A percentile compares a stretch with the other conserved stretches of the same genome.
Conservation (phyloP, 2,329 filamentous ascomycete genomes). For the Venturia oleaginea region DNA sequence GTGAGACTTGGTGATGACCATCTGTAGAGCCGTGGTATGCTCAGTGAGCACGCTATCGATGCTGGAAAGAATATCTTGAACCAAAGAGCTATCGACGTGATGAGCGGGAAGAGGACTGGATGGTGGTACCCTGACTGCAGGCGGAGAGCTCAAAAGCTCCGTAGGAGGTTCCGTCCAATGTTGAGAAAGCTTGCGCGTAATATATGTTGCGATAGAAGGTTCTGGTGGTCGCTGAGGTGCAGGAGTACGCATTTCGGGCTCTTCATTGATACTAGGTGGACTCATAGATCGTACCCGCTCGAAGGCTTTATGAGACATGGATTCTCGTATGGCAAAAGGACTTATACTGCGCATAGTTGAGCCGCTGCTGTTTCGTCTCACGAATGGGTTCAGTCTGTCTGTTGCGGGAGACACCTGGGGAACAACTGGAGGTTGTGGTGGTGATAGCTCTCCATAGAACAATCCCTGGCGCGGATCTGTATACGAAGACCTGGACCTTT, state of each 20-base stretch:
- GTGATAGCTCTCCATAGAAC: background rate
- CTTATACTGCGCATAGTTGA: background rate
- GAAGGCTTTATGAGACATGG: constrained; percentile 7
- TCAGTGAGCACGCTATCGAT: constrained; percentile 34
- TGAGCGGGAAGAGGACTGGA: constrained; percentile 17
- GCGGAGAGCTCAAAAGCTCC: background rate
- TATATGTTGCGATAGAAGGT: constrained; percentile 4
- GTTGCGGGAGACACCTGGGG: background rate
- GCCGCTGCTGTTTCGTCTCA: background rate
- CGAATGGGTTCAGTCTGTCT: background rate
- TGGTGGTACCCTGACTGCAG: constrained; percentile 14
- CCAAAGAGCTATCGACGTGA: constrained; percentile 23
- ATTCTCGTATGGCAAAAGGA: background rate
- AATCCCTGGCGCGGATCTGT: background rate
- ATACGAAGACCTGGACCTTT: background rate
- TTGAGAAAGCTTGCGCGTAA: constrained; percentile 6
- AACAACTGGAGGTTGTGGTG: background rate
- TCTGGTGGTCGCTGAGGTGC: background rate
- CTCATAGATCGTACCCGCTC: constrained; percentile 4
- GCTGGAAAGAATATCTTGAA: constrained; percentile 28
- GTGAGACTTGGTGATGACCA: constrained; percentile 31
- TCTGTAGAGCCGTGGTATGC: constrained; percentile 29
- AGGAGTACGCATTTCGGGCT: background rate
- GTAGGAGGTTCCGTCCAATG: constrained; percentile 2
- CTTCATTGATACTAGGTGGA: background rate